Evolutionary conservation across 345 rosid species (phyloP), one percentile per base, ranked within the genome.

Genomic region (Carallia pectinifolia): DNA sequence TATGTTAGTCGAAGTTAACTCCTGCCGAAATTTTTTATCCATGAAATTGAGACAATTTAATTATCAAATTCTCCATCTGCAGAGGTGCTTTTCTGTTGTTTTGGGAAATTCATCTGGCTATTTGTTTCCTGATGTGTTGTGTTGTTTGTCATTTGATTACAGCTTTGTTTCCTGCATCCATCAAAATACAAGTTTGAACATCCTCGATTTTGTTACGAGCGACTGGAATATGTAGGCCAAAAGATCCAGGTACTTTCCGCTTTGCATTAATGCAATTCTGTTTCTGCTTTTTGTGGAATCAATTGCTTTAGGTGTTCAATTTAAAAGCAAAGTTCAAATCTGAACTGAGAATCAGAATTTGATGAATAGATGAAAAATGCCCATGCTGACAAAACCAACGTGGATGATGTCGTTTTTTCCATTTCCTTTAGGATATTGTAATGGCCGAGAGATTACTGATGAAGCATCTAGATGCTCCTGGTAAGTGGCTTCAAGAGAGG

Each of bases 141-240:
- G 58, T 16, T 40, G 6, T 74, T 56, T 70, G 17, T 62, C 44
- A 13, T 64, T 76, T 60, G 31, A 40, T 29, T 74, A 68, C 93
- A 94, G 95, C 95, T 94, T 73, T 88, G 93, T 83, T 95, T 95
- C 87, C 65, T 95, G 87, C 99, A 95, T 76, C 99, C 99, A 58
- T 95, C 99, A 62, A 95, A 91, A 66, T 74, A 89, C 80, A 95
- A 91, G 84, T 91, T 87, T 59, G 96, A 90, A 62, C 99, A 91
- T 76, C 97, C 99, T 50, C 89, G 97, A 62, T 95, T 95, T 79
- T 88, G 97, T 81, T 88, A 77, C 9, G 97, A 91, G 80, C 82
- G 93, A 40, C 64, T 95, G 58, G 99, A 95, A 77, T 91, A 87
- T 8, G 84, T 95, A 2, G 97, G 99, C 77, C 99, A 91, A 72